Evolutionary conservation across 176 grass and related monocot genomes (phyloP).

Genomic region (Eleusine indica): DNA sequence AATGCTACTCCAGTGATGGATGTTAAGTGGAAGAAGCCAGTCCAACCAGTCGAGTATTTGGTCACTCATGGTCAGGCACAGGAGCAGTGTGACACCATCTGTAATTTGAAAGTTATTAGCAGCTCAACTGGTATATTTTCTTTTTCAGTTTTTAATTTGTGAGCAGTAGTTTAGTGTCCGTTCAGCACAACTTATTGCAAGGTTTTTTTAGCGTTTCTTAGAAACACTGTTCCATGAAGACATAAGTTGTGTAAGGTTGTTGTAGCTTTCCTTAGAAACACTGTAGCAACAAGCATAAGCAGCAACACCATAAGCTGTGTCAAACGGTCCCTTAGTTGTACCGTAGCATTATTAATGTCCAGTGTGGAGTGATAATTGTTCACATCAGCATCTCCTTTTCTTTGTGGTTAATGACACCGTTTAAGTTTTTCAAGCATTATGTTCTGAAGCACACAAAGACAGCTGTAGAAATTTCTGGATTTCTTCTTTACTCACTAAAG

Average conservation of each 20-base stretch:
- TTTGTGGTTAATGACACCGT: background rate
- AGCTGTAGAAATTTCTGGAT: background rate
- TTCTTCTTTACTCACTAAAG: background rate
- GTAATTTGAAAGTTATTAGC: constrained; percentile 78
- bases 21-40: constrained; percentile 33
- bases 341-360: background rate
- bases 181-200: too few relatives aligned
- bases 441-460: background rate
- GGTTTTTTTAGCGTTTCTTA: too few relatives aligned
- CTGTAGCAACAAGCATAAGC: too few relatives aligned
- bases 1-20: constrained; percentile 51
- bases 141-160: constrained; percentile 11
- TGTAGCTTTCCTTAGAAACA: too few relatives aligned
- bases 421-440: background rate
- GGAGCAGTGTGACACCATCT: constrained; percentile 83
- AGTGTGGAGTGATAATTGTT: background rate
- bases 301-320: too few relatives aligned
- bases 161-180: background rate
- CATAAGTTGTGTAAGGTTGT: too few relatives aligned
- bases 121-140: constrained; percentile 75
- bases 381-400: background rate
- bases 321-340: background rate
- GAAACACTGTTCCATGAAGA: too few relatives aligned
- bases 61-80: constrained; percentile 71
- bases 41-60: constrained; percentile 67